Conservation (phyloP, 441 rosid genomes). For the Erodium moschatum region DNA sequence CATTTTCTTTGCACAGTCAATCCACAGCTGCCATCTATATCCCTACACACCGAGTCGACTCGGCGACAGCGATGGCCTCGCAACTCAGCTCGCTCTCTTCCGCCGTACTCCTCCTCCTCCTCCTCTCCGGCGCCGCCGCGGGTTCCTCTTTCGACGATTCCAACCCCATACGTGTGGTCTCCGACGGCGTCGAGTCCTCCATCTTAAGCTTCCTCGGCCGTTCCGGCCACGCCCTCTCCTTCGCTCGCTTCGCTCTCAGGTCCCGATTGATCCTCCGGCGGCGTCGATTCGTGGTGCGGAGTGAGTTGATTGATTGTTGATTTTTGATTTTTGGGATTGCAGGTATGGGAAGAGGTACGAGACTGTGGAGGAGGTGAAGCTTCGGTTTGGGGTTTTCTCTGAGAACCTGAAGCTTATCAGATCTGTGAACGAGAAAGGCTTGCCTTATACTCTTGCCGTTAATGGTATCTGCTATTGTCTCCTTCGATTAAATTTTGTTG, state of each 20-base stretch:
- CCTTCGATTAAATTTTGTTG: not conserved
- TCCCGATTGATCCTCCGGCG: constrained; percentile 12
- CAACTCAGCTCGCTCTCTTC: constrained; percentile 12
- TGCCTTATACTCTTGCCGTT: constrained; percentile 56
- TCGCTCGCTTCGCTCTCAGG: constrained; percentile 77
- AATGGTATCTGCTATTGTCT: constrained; percentile 40
- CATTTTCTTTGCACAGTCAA: too few relatives aligned
- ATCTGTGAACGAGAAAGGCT: constrained; percentile 53
- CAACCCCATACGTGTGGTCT: constrained; percentile 59
- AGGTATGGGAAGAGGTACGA: constrained; percentile 65
- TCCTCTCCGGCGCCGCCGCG: constrained; percentile 23
- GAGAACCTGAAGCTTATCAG: constrained; percentile 64
- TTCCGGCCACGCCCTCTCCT: constrained; percentile 51
- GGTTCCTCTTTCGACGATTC: constrained; percentile 41
- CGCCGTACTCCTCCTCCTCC: constrained; percentile 16
- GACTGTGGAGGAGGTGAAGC: constrained; percentile 58
- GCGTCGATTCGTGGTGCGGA: not conserved
- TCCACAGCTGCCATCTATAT: not conserved
- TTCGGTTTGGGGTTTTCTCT: constrained; percentile 56
- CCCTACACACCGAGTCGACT: not conserved
- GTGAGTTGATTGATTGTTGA: not conserved
- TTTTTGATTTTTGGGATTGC: not conserved
- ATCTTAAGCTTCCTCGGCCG: constrained; percentile 56
- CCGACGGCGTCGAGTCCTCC: constrained; percentile 58
- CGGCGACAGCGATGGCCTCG: constrained; percentile 27